Base-by-base conservation (phyloP, 495 filamentous ascomycete species). In the Neurospora sp. region DNA sequence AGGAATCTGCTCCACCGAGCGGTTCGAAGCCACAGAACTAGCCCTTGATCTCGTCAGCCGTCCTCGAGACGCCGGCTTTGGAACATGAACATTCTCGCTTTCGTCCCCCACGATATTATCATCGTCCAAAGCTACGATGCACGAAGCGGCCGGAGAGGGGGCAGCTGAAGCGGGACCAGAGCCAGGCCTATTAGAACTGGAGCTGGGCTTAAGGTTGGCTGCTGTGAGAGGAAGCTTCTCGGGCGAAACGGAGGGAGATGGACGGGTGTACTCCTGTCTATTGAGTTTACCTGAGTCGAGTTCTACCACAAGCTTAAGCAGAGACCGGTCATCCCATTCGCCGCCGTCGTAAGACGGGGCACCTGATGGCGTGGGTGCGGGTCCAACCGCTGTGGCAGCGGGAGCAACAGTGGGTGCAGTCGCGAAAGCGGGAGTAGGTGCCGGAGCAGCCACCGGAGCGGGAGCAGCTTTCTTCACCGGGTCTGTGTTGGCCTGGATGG, bases 291-390 rank as follows among this genome's bases (percentile, higher is more conserved):
- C 78, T 12, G 81, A 77, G 66, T 87, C 85, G 14, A 85, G 71
- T 61, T 86, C 84, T 44, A 83, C 82, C 5, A 85, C 82, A 9
- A 87, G 73, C 71, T 83, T 77, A 27, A 85, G 71, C 5, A 86
- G 77, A 59, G 83, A 84, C 14, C 74, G 77, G n/a, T 87, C 84
- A 70, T 86, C 85, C 11, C 75, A 77, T 31, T 87, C 83, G 69
- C 79, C 83, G 39, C 83, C 70, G 22, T 79, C 81, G 39, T 83
- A 83, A 16, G 85, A 86, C 1, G 73, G 68, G 12, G 53, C 53
- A 9, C 27, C 53, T 7, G 53, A 66, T 8, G 53, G 53, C 2
- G 53, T 66, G 80, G 75, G 59, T 77, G 78, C 4, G 72, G 41
- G 38, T 71, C 71, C 41, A 20, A 41, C 5, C 42, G 31, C 71